Evolutionary conservation across 2,329 filamentous ascomycete genomes (phyloP).

Genomic region (Fusarium dlaminii): DNA sequence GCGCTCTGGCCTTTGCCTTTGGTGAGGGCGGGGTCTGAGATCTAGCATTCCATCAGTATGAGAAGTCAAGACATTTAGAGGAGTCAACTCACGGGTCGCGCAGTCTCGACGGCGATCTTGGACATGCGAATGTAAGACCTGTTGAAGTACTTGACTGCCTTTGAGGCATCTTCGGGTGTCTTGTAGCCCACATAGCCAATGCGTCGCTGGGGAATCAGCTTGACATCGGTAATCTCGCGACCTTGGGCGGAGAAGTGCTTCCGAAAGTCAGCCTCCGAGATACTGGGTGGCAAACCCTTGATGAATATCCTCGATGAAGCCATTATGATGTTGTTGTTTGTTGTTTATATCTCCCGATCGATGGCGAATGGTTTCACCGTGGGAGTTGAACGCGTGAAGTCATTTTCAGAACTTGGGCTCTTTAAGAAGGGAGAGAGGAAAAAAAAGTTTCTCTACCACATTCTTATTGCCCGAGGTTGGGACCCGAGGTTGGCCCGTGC

Average conservation of each 20-base stretch:
- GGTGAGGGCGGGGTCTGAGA: conserved; percentile 54
- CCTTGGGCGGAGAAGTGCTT: conserved; percentile 84
- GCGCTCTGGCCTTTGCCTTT: conserved; percentile 44
- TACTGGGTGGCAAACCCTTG: conserved; percentile 84
- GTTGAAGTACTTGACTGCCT: conserved; percentile 95
- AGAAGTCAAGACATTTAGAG: conserved; percentile 26
- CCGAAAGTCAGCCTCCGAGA: conserved; percentile 85
- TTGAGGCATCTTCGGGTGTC: conserved; percentile 78
- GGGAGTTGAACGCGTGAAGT: conserved; percentile 37
- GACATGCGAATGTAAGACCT: conserved; percentile 96
- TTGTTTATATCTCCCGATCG: conserved; percentile 31
- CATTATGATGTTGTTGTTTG: conserved; percentile 47
- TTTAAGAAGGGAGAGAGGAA: conserved; percentile 39
- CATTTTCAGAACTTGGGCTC: conserved; percentile 40
- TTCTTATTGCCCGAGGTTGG: conserved; percentile 41
- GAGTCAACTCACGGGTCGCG: conserved; percentile 72
- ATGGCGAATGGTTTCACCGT: conserved; percentile 41
- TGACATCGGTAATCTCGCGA: conserved; percentile 85
- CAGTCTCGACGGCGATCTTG: conserved; percentile 88
- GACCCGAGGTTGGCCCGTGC: conserved; percentile 39
- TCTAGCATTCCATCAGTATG: conserved; percentile 54
- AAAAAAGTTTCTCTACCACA: conserved; percentile 46
- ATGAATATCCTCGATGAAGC: conserved; percentile 78
- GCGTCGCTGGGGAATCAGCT: conserved; percentile 86
- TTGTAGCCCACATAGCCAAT: conserved; percentile 98